Evolutionary conservation across 768 basidiomycete genomes (phyloP).

Genomic region (Zangia roseola): DNA sequence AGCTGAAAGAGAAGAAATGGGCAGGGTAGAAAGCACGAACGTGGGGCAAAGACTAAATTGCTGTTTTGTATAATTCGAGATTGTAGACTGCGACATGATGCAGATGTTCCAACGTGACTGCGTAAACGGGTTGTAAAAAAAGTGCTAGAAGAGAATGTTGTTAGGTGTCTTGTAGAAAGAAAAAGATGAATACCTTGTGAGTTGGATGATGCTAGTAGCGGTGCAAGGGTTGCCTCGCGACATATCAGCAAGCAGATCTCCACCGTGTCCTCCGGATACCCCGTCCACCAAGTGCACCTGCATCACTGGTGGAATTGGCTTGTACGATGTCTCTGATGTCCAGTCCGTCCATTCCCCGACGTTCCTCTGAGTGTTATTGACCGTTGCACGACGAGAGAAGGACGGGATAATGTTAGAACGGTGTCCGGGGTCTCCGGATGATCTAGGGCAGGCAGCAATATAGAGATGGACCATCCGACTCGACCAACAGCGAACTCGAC

Average conservation of each 20-base stretch:
- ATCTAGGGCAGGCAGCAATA: slow-evolving; percentile 30
- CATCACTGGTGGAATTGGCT: not conserved
- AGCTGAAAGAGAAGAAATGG: slow-evolving; percentile 13
- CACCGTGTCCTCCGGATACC: slow-evolving; percentile 19
- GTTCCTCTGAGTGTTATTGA: not conserved
- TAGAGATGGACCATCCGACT: slow-evolving; percentile 7
- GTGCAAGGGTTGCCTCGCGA: slow-evolving; percentile 6
- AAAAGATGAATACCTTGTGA: slow-evolving; percentile 1
- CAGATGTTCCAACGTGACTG: slow-evolving; percentile 84
- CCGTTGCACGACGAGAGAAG: not conserved
- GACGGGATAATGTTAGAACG: not conserved
- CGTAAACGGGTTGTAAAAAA: slow-evolving; percentile 2
- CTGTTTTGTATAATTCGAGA: slow-evolving; percentile 70
- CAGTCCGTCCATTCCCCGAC: too few relatives aligned
- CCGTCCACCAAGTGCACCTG: not conserved
- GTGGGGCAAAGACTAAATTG: slow-evolving; percentile 95
- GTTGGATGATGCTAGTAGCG: slow-evolving; percentile 14
- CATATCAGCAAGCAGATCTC: slow-evolving; percentile 1
- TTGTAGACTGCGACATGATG: slow-evolving; percentile 73
- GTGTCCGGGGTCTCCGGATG: slow-evolving; percentile 20
- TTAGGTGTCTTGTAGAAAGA: not conserved
- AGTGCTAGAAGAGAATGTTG: slow-evolving; percentile 4
- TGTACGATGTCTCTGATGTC: not conserved
- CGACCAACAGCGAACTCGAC: slow-evolving; percentile 20
- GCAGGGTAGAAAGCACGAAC: slow-evolving; percentile 43